Evolutionary conservation across 2,329 filamentous ascomycete genomes (phyloP).

Genomic region (Aspergillus brunneoviolaceus): DNA sequence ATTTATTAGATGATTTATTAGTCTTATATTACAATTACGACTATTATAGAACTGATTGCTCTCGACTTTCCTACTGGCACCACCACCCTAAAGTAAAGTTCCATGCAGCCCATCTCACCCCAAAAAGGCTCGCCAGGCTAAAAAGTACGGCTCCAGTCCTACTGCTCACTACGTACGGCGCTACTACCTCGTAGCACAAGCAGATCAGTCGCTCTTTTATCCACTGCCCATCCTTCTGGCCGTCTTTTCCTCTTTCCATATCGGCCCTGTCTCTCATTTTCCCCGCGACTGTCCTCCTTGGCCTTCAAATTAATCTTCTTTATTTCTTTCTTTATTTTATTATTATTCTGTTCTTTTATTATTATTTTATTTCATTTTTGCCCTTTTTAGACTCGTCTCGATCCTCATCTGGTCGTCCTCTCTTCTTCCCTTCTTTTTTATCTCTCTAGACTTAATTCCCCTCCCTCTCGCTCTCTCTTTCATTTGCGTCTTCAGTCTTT

Average conservation of each 20-base stretch:
- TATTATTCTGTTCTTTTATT: slow-evolving; percentile 24
- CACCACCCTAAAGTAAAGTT: slow-evolving; percentile 10
- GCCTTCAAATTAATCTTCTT: slow-evolving; percentile 30
- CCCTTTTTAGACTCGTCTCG: slow-evolving; percentile 29
- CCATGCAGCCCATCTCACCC: slow-evolving; percentile 12
- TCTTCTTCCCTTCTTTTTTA: slow-evolving; percentile 24
- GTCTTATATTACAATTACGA: slow-evolving; percentile 9
- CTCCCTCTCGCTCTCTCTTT: slow-evolving; percentile 27
- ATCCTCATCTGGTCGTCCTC: slow-evolving; percentile 33
- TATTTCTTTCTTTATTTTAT: slow-evolving; percentile 29
- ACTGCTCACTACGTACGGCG: slow-evolving; percentile 29
- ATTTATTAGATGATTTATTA: slow-evolving; percentile 11
- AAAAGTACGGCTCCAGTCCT: slow-evolving; percentile 28
- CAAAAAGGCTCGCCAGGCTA: slow-evolving; percentile 15
- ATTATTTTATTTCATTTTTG: slow-evolving; percentile 26
- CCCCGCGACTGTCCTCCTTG: slow-evolving; percentile 27
- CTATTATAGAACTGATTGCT: background rate
- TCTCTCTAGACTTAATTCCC: slow-evolving; percentile 16
- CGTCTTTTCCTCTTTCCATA: slow-evolving; percentile 28
- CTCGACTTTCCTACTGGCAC: slow-evolving; percentile 8
- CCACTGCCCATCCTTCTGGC: slow-evolving; percentile 29
- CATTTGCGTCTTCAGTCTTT: slow-evolving; percentile 20
- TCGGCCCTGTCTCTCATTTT: slow-evolving; percentile 36
- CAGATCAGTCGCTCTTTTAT: slow-evolving; percentile 40
- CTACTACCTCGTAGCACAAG: slow-evolving; percentile 34